Percentiles rank a stretch among this genome's conserved stretches.
phyloP scores from a whole-genome alignment of 2,329 filamentous ascomycete species.

The Pseudogymnoascus sp. region DNA sequence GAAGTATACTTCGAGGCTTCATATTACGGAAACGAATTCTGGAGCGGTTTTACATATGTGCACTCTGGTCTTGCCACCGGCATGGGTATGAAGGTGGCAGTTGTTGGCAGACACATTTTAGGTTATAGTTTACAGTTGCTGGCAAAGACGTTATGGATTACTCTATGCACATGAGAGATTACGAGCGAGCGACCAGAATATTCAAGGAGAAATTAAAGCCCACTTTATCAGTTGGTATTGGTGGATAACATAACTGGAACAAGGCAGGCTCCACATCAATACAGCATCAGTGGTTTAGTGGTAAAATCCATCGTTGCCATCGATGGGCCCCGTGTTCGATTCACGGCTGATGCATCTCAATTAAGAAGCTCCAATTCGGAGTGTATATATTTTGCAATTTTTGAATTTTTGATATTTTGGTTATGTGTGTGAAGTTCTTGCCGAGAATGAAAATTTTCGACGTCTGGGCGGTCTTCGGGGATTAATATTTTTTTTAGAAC shows the following conservation, averaged over 20 bases:
- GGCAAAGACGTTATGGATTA: not conserved
- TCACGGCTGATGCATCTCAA: slow-evolving; percentile 18
- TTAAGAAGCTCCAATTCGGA: not conserved
- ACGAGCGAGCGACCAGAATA: not conserved
- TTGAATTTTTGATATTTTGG: not conserved
- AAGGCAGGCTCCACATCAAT: not conserved
- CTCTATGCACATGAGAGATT: not conserved
- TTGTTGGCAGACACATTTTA: no score
- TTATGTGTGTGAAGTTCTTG: not conserved
- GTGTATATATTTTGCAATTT: not conserved
- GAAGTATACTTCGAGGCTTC: not conserved
- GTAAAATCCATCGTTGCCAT: slow-evolving; percentile 32
- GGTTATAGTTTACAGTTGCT: no score
- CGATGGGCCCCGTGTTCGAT: slow-evolving; percentile 31
- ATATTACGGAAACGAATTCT: not conserved
- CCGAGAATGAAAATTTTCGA: not conserved
- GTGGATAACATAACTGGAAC: not conserved
- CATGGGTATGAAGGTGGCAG: not conserved
- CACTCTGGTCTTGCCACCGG: not conserved
- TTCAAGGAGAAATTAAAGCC: not conserved
- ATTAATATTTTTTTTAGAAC: not conserved
- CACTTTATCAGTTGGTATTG: not conserved
- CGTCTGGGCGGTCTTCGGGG: not conserved
- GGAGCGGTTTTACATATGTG: not conserved
- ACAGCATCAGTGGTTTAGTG: slow-evolving; percentile 5